Conservation (phyloP, 2,329 filamentous ascomycete species). For the Verticillium longisporum region DNA sequence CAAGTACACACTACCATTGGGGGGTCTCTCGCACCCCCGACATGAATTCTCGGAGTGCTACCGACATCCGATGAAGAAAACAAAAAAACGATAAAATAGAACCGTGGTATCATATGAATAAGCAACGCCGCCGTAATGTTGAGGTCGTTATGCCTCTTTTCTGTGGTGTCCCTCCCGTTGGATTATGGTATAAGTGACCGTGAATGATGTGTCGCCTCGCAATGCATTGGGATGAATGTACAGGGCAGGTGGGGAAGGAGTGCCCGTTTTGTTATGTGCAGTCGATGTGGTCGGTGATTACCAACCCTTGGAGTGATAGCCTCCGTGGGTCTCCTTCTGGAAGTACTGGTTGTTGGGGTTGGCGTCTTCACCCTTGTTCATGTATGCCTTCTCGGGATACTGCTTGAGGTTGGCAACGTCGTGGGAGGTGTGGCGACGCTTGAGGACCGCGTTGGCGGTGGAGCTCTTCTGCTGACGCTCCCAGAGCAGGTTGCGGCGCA, state of each 20-base stretch:
- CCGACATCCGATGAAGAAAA: not conserved
- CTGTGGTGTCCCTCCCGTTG: not conserved
- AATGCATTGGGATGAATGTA: constrained; percentile 10
- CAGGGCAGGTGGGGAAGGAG: not conserved
- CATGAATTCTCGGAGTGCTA: constrained; percentile 9
- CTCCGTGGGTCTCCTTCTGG: constrained; percentile 66
- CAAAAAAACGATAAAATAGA: constrained; percentile 6
- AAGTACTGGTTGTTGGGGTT: constrained; percentile 79
- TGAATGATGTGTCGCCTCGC: constrained; percentile 7
- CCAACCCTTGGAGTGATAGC: constrained; percentile 84
- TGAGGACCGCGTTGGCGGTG: constrained; percentile 80
- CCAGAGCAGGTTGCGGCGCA: constrained; percentile 87
- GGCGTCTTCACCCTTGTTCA: constrained; percentile 52
- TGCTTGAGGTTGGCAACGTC: constrained; percentile 85
- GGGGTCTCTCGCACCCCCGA: not conserved
- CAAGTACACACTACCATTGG: constrained; percentile 7
- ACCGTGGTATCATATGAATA: constrained; percentile 14
- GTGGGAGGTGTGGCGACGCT: constrained; percentile 83
- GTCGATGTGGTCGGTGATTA: constrained; percentile 29
- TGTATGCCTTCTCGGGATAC: constrained; percentile 61
- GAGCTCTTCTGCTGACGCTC: constrained; percentile 92
- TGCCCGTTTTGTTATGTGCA: constrained; percentile 8
- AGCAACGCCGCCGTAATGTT: not conserved
- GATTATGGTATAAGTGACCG: not conserved
- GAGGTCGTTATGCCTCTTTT: not conserved